Percentiles rank a stretch among this genome's conserved stretches.
Conservation (phyloP, 2,329 filamentous ascomycete genomes). For the Mycosphaerelloides madeirae region DNA sequence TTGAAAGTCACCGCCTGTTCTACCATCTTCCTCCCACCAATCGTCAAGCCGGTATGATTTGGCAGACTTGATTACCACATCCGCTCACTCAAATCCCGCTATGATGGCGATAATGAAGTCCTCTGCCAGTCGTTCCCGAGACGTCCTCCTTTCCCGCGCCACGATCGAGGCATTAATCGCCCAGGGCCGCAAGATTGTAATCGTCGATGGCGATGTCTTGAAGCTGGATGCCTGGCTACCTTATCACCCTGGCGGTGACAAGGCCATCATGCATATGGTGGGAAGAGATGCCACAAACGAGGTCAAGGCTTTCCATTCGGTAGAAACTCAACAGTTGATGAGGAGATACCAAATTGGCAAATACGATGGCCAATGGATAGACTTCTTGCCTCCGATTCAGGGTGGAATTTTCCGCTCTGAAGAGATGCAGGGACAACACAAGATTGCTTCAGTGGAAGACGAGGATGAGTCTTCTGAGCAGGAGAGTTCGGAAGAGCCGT, state of each 20-base stretch:
- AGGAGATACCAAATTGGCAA: conserved; percentile 75
- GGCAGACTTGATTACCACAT: neutral
- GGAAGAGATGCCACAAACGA: conserved; percentile 71
- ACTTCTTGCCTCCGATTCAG: conserved; percentile 88
- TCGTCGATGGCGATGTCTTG: conserved; percentile 74
- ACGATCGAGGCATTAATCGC: conserved; percentile 76
- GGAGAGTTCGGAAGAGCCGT: conserved; percentile 52
- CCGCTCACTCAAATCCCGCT: neutral
- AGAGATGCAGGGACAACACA: conserved; percentile 31
- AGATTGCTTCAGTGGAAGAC: conserved; percentile 20
- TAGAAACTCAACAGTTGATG: conserved; percentile 72
- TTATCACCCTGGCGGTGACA: conserved; percentile 88
- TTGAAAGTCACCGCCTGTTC: too few relatives aligned
- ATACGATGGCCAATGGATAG: conserved; percentile 75
- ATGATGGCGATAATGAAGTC: conserved; percentile 16
- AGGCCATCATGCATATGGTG: conserved; percentile 88
- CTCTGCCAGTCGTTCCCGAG: conserved; percentile 17
- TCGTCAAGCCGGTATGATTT: neutral
- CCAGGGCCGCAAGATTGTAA: conserved; percentile 71
- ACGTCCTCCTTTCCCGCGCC: conserved; percentile 24
- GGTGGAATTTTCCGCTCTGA: conserved; percentile 69
- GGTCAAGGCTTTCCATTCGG: conserved; percentile 88
- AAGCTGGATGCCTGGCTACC: conserved; percentile 84
- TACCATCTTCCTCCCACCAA: neutral
- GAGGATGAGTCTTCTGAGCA: conserved; percentile 46